These are phyloP conservation scores for Talaromyces sp. DNA, from an alignment of 2,329 filamentous ascomycete genomes.

Conservation along the genomic window DNA sequence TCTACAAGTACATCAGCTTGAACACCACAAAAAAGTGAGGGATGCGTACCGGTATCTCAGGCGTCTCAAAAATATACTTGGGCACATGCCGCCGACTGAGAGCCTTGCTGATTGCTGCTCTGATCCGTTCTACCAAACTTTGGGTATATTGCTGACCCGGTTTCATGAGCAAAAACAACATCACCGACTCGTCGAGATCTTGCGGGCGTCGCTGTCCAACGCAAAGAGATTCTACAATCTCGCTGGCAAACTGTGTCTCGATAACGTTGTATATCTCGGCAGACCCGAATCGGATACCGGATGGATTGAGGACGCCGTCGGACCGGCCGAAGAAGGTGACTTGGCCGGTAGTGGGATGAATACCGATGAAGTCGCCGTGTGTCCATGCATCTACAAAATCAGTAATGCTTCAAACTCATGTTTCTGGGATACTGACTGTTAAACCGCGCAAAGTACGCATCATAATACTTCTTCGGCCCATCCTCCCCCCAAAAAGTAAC, in stretches of 20 bases:
- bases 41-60: conserved; percentile 66
- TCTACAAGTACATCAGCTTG: conserved; percentile 42
- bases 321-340: conserved; percentile 30
- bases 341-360: conserved; percentile 63
- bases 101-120: conserved; percentile 60
- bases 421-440: conserved; percentile 24
- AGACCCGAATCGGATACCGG: conserved; percentile 72
- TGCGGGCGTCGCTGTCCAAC: conserved; percentile 67
- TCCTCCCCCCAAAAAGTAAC: conserved; percentile 56
- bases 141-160: conserved; percentile 53
- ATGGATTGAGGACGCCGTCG: conserved; percentile 76
- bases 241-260: conserved; percentile 51
- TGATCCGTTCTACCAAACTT: conserved; percentile 54
- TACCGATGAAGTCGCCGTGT: conserved; percentile 72
- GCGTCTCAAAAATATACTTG: conserved; percentile 71
- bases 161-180: conserved; percentile 57
- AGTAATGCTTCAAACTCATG: not conserved
- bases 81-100: conserved; percentile 72
- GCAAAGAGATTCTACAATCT: conserved; percentile 68
- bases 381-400: conserved; percentile 60
- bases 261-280: conserved; percentile 75
- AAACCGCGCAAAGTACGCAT: conserved; percentile 56
- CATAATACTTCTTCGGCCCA: conserved; percentile 51
- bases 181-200: conserved; percentile 42
- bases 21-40: not conserved